phyloP scores from a whole-genome alignment of 2,329 filamentous ascomycete genomes.

The Colletotrichum phormii region DNA sequence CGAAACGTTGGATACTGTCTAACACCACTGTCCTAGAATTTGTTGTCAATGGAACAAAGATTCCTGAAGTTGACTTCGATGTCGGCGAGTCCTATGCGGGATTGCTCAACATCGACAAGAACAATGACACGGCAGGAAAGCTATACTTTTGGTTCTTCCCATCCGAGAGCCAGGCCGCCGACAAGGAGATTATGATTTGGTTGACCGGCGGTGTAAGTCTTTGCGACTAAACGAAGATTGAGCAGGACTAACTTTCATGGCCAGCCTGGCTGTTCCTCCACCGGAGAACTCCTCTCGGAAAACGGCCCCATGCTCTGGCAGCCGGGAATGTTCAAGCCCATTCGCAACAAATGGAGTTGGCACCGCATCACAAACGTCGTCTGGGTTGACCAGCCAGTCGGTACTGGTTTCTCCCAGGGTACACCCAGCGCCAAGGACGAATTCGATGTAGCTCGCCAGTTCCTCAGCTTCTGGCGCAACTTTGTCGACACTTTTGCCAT shows the following conservation, averaged over 20 bases:
- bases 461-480: conserved; percentile 83
- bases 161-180: conserved; percentile 58
- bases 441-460: conserved; percentile 76
- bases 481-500: conserved; percentile 79
- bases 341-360: conserved; percentile 79
- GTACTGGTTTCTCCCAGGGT: conserved; percentile 77
- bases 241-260: not conserved
- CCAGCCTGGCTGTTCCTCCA: conserved; percentile 68
- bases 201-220: conserved; percentile 63
- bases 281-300: conserved; percentile 79
- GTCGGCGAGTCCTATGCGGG: conserved; percentile 75
- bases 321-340: conserved; percentile 74
- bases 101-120: conserved; percentile 64
- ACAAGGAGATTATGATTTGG: conserved; percentile 73
- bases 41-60: conserved; percentile 70
- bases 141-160: conserved; percentile 78
- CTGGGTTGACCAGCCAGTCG: conserved; percentile 77
- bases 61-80: conserved; percentile 79
- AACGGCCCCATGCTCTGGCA: conserved; percentile 82
- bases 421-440: conserved; percentile 73
- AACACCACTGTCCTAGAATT: conserved; percentile 58
- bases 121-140: conserved; percentile 58
- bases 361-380: conserved; percentile 81
- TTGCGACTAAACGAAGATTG: not conserved
- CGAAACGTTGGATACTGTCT: not conserved